Evolutionary conservation across 805 yeast genomes (phyloP), one percentile per base, ranked within the genome.

Genomic region (Starmerella asiatica): DNA sequence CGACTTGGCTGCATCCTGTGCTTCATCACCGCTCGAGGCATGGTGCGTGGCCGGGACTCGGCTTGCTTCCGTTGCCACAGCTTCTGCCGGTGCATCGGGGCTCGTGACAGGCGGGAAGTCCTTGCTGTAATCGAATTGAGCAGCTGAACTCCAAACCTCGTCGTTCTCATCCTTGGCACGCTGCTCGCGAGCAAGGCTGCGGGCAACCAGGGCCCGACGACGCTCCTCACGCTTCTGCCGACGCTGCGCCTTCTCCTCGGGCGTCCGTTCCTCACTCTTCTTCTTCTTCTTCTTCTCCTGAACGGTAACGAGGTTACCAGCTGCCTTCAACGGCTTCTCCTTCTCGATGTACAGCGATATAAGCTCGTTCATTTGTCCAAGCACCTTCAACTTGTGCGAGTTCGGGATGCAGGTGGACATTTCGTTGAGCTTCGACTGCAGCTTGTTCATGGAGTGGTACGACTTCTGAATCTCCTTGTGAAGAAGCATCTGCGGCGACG

Each of bases 361-460:
- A 12, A 40, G 19, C 15, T 33, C 23, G 19, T 34, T 12, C 8
- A 45, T 2, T 5, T 42, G 34, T 2, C n/a, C 8, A 4, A 32
- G 20, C 3, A 45, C 37, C 21, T 40, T 21, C 17, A 29, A 24
- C 36, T 40, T 40, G 20, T 44, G 45, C 7, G 29, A 7, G 14
- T 5, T 18, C 1, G 49, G 47, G 21, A 45, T 27, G 31, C 49
- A 45, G 2, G 27, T 16, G 3, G 23, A 2, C 27, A 37, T 15
- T 15, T 21, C n/a, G 23, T 43, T 36, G 11, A 45, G 34, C 4
- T 40, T n/a, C 12, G 21, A 3, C 23, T 45, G 49, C 35, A 37
- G 42, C 33, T 26, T 11, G 4, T 14, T 4, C n/a, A 45, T 24
- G 15, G 30, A 26, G 23, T 32, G n/a, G 9, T 24, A 40, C 6